Percentiles rank a stretch among this genome's conserved stretches.
Evolutionary conservation across 1,284 basidiomycete species (phyloP).

Genomic region (Rhodotorula sp.): DNA sequence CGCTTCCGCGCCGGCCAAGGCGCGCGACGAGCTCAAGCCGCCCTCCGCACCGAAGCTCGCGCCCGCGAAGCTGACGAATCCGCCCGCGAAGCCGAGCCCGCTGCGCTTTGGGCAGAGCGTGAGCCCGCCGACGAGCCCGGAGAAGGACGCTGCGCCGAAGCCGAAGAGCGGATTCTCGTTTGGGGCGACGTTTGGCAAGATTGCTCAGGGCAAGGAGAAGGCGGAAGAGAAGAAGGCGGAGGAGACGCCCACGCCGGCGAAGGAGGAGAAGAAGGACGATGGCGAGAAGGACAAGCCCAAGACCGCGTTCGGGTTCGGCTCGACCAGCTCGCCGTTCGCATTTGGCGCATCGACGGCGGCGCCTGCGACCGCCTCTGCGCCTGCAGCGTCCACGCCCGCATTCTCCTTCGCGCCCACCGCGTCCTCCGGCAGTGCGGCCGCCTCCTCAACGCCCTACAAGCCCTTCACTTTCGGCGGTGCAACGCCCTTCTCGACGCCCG

Average conservation of each 20-base stretch:
- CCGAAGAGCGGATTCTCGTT: conserved; percentile 30
- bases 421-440: not conserved
- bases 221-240: conserved; percentile 2
- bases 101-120: conserved; percentile 37
- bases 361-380: not conserved
- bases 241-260: not conserved
- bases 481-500: conserved; percentile 10
- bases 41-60: conserved; percentile 33
- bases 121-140: conserved; percentile 28
- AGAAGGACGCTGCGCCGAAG: conserved; percentile 3
- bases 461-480: conserved; percentile 11
- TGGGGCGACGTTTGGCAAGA: conserved; percentile 35
- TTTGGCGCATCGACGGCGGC: conserved; percentile 12
- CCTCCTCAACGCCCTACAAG: conserved; percentile 15
- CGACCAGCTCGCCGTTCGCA: not conserved
- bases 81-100: conserved; percentile 34
- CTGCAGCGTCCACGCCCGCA: not conserved
- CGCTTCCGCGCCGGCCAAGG: not conserved
- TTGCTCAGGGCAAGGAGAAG: conserved; percentile 36
- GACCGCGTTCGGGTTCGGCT: conserved; percentile 19
- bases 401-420: conserved; percentile 5
- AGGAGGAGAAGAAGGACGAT: conserved; percentile 6
- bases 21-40: conserved; percentile 20
- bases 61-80: conserved; percentile 34
- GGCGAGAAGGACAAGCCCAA: conserved; percentile 7